Evolutionary conservation across 345 rosid genomes (phyloP), one percentile per base, ranked within the genome.

Genomic region (Populus euphratica): DNA sequence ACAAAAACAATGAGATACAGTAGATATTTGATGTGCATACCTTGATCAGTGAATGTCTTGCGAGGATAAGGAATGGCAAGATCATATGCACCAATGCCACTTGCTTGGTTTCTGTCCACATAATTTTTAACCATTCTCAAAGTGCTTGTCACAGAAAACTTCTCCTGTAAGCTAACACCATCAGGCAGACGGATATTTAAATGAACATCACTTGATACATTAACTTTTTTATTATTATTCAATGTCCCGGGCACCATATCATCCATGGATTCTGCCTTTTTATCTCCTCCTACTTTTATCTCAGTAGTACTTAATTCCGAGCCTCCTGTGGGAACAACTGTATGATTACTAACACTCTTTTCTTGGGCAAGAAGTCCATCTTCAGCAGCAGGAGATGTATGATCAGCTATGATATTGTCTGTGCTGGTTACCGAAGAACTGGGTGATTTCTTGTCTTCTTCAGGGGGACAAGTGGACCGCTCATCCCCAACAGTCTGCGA

Each of bases 61-160:
- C 94, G 92, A 27, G 98, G 97, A 86, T 94, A 93, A 68, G 97
- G 98, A 81, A 89, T 76, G 5, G 95, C 97, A 76, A 94, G 92
- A 86, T 94, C 88, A 73, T 91, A 93, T 23, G 92, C 77, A 78
- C 89, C 81, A 54, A 84, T 67, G 65, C 50, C 84, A 73, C 72
- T 71, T 76, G 86, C 73, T 83, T 81, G 92, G 76, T 90, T 90
- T 76, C 79, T 83, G 82, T 87, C 90, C 77, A 94, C 94, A 74
- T 84, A 88, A 79, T 93, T 95, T 85, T 88, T 93, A 76, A 94
- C 90, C 77, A 75, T 82, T 52, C 90, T 80, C 88, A 94, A 77
- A 73, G 85, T 81, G 80, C 86, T 81, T 66, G 88, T 76, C 82
- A 88, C 77, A 49, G 88, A 79, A 81, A 94, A 94, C 84, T 87